Conservation (phyloP, 176 grass and related monocot species). For the maize (Zea mays) region Zm-B73-REFERENCE-NAM-5.0 NC_050101.1:83802501-83803000, state of each 20-base stretch:
- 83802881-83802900: neutral
- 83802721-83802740: neutral
- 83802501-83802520: neutral
- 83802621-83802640: too few relatives aligned
- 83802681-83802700: conserved; percentile 16
- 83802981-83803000: conserved; percentile 73
- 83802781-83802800: conserved; percentile 1
- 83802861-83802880: neutral
- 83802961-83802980: conserved; percentile 85
- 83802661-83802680: neutral
- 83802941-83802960: conserved; percentile 10
- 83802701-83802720: too few relatives aligned
- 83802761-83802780: conserved; percentile 6
- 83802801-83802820: neutral
- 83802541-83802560: conserved; percentile 15
- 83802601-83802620: too few relatives aligned
- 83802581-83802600: neutral
- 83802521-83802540: neutral
- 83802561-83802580: neutral
- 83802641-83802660: too few relatives aligned
- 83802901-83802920: neutral
- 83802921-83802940: conserved; percentile 6
- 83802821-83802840: too few relatives aligned
- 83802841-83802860: neutral
- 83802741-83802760: neutral